Evolutionary conservation across 2,329 filamentous ascomycete species (phyloP).

Genomic region (Colletotrichum tabaci): DNA sequence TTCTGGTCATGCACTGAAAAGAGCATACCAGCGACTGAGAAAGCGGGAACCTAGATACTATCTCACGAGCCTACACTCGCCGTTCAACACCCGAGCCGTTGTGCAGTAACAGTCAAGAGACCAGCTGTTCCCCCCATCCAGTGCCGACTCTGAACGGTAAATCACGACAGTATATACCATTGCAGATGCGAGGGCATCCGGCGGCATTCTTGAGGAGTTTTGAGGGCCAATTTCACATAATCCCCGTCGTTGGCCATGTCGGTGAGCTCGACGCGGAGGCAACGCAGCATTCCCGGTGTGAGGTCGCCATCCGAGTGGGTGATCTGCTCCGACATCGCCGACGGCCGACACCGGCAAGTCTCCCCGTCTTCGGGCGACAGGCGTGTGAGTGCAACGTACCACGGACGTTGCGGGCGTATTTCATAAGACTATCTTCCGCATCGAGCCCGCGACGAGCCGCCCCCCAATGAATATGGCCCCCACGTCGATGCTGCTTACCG

Average conservation of each 20-base stretch:
- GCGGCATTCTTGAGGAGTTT: not conserved
- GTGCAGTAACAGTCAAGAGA: not conserved
- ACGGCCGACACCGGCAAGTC: constrained; percentile 13
- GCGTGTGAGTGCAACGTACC: not conserved
- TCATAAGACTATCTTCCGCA: no score
- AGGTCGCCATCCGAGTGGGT: constrained; percentile 20
- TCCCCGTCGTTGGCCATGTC: not conserved
- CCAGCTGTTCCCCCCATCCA: no score
- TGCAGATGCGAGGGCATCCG: not conserved
- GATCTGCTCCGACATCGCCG: constrained; percentile 31
- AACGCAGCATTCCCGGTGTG: constrained; percentile 18
- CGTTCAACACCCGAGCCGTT: not conserved
- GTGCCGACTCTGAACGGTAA: not conserved
- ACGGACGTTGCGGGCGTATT: constrained; percentile 11
- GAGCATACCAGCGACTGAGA: not conserved
- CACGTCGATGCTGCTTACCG: constrained; percentile 31
- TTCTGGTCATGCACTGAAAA: no score
- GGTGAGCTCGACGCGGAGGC: not conserved
- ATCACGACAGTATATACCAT: not conserved
- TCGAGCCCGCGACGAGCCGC: constrained; percentile 1
- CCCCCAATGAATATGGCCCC: constrained; percentile 11
- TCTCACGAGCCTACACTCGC: not conserved
- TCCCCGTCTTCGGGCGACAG: not conserved
- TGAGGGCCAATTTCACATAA: not conserved
- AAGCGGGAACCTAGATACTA: not conserved